phyloP scores from a whole-genome alignment of 441 rosid genomes.

The Metrosideros polymorpha region DNA sequence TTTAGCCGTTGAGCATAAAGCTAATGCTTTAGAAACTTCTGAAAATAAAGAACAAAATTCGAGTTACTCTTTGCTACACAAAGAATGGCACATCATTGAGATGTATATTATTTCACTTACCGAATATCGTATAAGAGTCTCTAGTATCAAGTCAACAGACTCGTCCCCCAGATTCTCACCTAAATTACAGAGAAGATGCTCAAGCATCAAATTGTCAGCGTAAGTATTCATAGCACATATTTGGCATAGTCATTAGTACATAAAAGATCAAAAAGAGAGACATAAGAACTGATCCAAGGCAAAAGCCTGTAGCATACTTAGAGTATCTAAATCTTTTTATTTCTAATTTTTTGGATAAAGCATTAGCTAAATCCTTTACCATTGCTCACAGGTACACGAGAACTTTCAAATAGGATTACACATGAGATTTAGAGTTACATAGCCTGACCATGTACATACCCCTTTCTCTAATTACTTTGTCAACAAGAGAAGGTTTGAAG shows the following conservation, averaged over 20 bases:
- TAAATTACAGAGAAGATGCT: constrained; percentile 13
- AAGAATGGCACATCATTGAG: not conserved
- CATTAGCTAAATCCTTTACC: not conserved
- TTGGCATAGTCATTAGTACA: not conserved
- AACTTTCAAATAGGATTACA: not conserved
- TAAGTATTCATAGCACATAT: not conserved
- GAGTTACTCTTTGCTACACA: not conserved
- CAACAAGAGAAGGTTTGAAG: constrained; percentile 50
- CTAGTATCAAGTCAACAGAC: constrained; percentile 57
- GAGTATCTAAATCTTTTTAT: not conserved
- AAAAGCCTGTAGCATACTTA: not conserved
- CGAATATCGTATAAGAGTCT: constrained; percentile 43
- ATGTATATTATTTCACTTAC: constrained; percentile 27
- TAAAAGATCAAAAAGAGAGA: not conserved
- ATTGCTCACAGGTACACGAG: not conserved
- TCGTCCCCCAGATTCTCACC: constrained; percentile 46
- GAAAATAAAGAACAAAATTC: not conserved
- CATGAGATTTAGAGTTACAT: not conserved
- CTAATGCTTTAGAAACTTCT: not conserved
- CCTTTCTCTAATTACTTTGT: constrained; percentile 64
- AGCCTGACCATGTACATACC: not conserved
- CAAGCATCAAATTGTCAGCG: constrained; percentile 3
- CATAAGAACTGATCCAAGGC: not conserved
- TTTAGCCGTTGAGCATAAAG: not conserved
- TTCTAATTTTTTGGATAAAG: not conserved